Evolutionary conservation across 2,329 filamentous ascomycete species (phyloP).

Genomic region (Colletotrichum plurivorum): DNA sequence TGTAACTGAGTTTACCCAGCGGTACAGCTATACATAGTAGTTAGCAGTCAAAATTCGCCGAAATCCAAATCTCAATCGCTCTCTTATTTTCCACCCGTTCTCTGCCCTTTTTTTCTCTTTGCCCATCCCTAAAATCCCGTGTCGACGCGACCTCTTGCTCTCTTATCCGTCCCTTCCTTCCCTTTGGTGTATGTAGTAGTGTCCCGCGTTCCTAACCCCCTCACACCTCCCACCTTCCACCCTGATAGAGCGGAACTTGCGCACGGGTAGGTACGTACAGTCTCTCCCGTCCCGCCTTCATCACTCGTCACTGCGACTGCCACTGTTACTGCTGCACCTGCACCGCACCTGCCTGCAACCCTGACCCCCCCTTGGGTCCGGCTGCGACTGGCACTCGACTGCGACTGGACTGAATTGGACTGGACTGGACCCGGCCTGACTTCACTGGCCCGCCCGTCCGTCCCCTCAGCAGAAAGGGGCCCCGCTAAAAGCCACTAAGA

Average conservation of each 20-base stretch:
- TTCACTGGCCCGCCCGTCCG: conserved; percentile 26
- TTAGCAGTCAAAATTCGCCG: conserved; percentile 8
- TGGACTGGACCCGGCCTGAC: conserved; percentile 21
- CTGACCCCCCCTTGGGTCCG: too few relatives aligned
- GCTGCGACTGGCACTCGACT: conserved; percentile 13
- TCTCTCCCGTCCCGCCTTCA: conserved; percentile 15
- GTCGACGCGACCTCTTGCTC: background rate
- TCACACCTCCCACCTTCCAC: background rate
- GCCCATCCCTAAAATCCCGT: background rate
- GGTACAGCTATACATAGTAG: conserved; percentile 3
- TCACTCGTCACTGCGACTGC: background rate
- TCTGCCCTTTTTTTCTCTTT: background rate
- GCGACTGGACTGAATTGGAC: background rate
- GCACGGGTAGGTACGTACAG: conserved; percentile 29
- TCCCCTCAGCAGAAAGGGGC: conserved; percentile 34
- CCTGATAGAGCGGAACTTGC: conserved; percentile 1
- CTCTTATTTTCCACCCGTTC: background rate
- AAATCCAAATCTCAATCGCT: conserved; percentile 4
- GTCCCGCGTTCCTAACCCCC: background rate
- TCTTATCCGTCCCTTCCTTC: background rate
- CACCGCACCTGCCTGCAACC: background rate
- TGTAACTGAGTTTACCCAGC: conserved; percentile 30
- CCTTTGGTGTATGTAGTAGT: background rate
- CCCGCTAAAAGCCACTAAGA: conserved; percentile 38
- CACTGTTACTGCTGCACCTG: background rate